Evolutionary conservation across 2,329 filamentous ascomycete genomes (phyloP).

Genomic region (Aspergillus jensenii): DNA sequence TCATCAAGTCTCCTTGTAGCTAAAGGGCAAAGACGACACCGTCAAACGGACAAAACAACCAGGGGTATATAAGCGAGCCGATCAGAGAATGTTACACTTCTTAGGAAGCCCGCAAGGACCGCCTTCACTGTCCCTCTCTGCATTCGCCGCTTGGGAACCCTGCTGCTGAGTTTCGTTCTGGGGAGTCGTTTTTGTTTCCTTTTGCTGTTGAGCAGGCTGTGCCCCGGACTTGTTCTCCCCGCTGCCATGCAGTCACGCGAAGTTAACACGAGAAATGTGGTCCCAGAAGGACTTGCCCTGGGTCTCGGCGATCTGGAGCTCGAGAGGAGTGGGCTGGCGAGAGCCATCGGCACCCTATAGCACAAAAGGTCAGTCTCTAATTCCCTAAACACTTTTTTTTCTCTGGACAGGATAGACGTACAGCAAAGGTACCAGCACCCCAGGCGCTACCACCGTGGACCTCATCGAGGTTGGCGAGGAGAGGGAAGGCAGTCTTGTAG

Average conservation of each 20-base stretch:
- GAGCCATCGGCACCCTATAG: slow-evolving; percentile 68
- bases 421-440: slow-evolving; percentile 90
- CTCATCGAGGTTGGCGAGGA: slow-evolving; percentile 71
- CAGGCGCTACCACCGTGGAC: slow-evolving; percentile 84
- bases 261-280: slow-evolving; percentile 68
- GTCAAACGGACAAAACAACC: slow-evolving; percentile 3
- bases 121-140: slow-evolving; percentile 50
- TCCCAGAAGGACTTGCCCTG: slow-evolving; percentile 88
- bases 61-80: slow-evolving; percentile 10
- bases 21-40: slow-evolving; percentile 13
- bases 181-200: slow-evolving; percentile 20
- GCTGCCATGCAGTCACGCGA: slow-evolving; percentile 75
- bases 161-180: slow-evolving; percentile 31
- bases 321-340: slow-evolving; percentile 72
- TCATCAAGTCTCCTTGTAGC: slow-evolving; percentile 14
- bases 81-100: slow-evolving; percentile 69
- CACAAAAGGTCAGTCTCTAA: slow-evolving; percentile 11
- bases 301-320: slow-evolving; percentile 74
- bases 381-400: background rate
- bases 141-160: slow-evolving; percentile 39
- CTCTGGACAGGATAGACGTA: slow-evolving; percentile 34
- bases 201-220: slow-evolving; percentile 22
- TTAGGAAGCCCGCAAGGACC: slow-evolving; percentile 73
- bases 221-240: slow-evolving; percentile 31
- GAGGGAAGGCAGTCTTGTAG: slow-evolving; percentile 75